A percentile compares a stretch with the other conserved stretches of the same genome.
phyloP scores from a whole-genome alignment of 345 rosid species.

The Melaleuca alternifolia region DNA sequence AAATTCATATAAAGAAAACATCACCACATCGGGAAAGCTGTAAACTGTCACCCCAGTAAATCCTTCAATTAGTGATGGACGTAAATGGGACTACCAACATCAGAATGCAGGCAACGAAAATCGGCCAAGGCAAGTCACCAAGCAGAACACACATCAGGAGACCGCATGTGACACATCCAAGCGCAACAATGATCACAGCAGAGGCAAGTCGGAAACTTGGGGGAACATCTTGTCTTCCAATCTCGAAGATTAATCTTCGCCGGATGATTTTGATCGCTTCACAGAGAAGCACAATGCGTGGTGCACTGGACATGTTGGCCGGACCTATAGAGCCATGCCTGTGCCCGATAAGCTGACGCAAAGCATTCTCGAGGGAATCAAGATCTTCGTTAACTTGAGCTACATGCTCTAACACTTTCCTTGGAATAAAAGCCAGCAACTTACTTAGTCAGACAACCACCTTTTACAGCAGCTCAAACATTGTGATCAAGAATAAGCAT shows the following conservation, averaged over 20 bases:
- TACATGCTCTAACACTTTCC: no score
- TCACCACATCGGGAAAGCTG: no score
- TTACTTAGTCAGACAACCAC: no score
- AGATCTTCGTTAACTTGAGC: no score
- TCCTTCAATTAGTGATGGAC: not conserved
- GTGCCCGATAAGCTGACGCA: not conserved
- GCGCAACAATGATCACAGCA: fast-evolving
- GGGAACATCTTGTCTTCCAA: not conserved
- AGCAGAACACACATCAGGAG: not conserved
- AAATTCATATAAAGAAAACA: not conserved
- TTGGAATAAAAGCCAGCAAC: no score
- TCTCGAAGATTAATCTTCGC: not conserved
- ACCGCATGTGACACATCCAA: not conserved
- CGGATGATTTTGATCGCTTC: not conserved
- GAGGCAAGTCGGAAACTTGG: not conserved
- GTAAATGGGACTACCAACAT: not conserved
- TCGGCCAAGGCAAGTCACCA: not conserved
- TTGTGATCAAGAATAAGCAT: no score
- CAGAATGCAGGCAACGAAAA: fast-evolving
- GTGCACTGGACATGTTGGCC: not conserved
- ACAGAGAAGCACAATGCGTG: not conserved
- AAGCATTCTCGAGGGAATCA: not conserved
- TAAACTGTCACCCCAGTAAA: not conserved
- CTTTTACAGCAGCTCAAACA: no score
- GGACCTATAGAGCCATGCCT: not conserved